These are phyloP conservation scores for Musa itinerans DNA, from an alignment of 176 grass and related monocot species.

Conservation along the genomic window DNA sequence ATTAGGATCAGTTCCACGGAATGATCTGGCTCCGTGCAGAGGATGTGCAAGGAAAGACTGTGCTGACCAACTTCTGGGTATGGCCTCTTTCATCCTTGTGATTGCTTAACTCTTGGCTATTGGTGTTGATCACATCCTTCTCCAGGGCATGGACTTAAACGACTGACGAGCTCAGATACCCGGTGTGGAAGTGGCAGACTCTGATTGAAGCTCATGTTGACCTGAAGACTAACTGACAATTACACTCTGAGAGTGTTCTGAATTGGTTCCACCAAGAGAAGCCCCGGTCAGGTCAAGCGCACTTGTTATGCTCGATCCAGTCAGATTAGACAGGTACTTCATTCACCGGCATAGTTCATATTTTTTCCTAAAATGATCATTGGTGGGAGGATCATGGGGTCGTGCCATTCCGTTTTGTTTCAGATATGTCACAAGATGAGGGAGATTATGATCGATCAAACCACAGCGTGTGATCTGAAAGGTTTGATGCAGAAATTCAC, in stretches of 20 bases:
- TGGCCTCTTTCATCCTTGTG: not conserved
- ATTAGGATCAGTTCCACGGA: conserved; percentile 79
- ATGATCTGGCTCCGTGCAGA: conserved; percentile 73
- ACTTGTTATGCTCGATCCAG: conserved; percentile 81
- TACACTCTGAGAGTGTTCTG: conserved; percentile 74
- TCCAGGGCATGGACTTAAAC: conserved; percentile 75
- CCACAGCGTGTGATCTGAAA: conserved; percentile 67
- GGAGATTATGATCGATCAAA: conserved; percentile 79
- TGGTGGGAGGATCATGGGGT: not conserved
- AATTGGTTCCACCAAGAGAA: conserved; percentile 54
- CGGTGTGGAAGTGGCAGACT: conserved; percentile 82
- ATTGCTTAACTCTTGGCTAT: not conserved
- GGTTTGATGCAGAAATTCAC: conserved; percentile 80
- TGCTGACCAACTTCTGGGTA: conserved; percentile 93
- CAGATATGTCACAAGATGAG: conserved; percentile 93
- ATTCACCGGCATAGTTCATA: not conserved
- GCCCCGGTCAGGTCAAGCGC: not conserved
- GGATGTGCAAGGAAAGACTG: conserved; percentile 69
- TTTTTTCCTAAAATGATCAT: not conserved
- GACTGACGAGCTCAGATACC: conserved; percentile 56
- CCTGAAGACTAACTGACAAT: conserved; percentile 73
- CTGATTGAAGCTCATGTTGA: conserved; percentile 84
- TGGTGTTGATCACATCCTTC: not conserved
- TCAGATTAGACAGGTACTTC: conserved; percentile 67
- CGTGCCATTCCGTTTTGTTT: not conserved